Percentiles rank a stretch among this genome's conserved stretches.
phyloP scores from a whole-genome alignment of 2,329 filamentous ascomycete genomes.

The Chaetomium sp. region DNA sequence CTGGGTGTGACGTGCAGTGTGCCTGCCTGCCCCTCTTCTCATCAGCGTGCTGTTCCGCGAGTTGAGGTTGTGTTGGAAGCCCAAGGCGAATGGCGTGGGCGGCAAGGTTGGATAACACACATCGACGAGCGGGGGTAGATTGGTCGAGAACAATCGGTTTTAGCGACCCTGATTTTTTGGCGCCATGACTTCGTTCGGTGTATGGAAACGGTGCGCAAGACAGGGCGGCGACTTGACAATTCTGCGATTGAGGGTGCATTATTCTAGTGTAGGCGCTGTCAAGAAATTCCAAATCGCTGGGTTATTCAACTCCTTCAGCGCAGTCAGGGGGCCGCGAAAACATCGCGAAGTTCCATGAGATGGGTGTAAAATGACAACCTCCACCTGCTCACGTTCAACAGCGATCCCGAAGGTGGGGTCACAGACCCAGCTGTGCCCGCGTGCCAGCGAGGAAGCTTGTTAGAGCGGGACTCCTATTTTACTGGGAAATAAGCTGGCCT shows the following conservation, averaged over 20 bases:
- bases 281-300: too few relatives aligned
- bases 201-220: neutral
- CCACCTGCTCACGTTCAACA: slow-evolving; percentile 1
- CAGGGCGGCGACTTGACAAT: too few relatives aligned
- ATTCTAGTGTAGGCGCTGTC: too few relatives aligned
- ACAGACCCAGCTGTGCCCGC: neutral
- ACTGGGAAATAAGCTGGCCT: slow-evolving; percentile 15
- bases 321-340: neutral
- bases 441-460: slow-evolving; percentile 9
- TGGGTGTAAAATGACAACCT: slow-evolving; percentile 7
- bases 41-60: slow-evolving; percentile 5
- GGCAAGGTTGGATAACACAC: neutral
- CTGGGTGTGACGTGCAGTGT: slow-evolving; percentile 11
- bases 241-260: too few relatives aligned
- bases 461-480: slow-evolving; percentile 18
- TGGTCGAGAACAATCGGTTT: slow-evolving; percentile 1
- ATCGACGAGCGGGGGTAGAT: slow-evolving; percentile 2
- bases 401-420: slow-evolving; percentile 13
- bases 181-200: neutral
- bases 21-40: neutral
- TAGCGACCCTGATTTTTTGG: neutral
- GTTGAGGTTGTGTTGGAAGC: neutral
- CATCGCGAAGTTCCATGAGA: neutral
- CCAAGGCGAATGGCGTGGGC: neutral
- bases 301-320: too few relatives aligned